Conservation (phyloP, 78 protist genomes). For the Pigoraptor vietnamica region DNA sequence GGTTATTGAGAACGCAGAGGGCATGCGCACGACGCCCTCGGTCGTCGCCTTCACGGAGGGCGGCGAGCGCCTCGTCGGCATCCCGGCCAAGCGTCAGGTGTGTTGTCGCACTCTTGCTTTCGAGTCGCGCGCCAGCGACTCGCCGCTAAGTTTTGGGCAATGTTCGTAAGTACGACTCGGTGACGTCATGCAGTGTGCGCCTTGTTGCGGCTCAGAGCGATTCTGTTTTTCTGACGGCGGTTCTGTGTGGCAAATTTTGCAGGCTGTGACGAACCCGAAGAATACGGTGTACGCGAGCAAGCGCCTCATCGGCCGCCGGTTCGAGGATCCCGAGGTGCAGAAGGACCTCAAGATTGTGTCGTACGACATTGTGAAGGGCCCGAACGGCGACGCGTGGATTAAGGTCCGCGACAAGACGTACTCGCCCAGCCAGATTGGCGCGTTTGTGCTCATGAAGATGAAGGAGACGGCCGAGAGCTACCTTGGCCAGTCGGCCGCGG, state of each 20-base stretch:
- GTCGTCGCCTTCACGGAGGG: slow-evolving; percentile 86
- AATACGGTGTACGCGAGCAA: slow-evolving; percentile 88
- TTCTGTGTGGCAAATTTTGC: too few species aligned
- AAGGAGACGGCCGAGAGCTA: slow-evolving; percentile 92
- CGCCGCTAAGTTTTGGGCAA: too few species aligned
- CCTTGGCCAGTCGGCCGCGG: slow-evolving; percentile 51
- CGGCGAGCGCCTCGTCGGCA: slow-evolving; percentile 82
- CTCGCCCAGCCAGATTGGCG: slow-evolving; percentile 95
- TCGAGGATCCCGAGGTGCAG: slow-evolving; percentile 65
- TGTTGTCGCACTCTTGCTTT: background rate
- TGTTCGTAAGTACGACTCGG: too few species aligned
- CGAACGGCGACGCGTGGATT: slow-evolving; percentile 95
- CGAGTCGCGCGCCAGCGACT: background rate
- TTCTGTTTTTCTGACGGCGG: too few species aligned
- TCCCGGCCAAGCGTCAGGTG: slow-evolving; percentile 80
- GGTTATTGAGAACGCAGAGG: slow-evolving; percentile 88
- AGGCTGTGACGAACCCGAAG: slow-evolving; percentile 80
- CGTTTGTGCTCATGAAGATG: slow-evolving; percentile 93
- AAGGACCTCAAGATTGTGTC: slow-evolving; percentile 42
- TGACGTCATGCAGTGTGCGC: too few species aligned
- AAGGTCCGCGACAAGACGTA: slow-evolving; percentile 80
- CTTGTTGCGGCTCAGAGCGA: too few species aligned
- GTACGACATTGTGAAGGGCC: slow-evolving; percentile 54
- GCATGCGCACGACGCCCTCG: slow-evolving; percentile 93
- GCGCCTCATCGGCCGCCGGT: slow-evolving; percentile 91